A percentile compares a stretch with the other conserved stretches of the same genome.
Conservation (phyloP, 495 filamentous ascomycete species). For the Aspergillus saccharolyticus region DNA sequence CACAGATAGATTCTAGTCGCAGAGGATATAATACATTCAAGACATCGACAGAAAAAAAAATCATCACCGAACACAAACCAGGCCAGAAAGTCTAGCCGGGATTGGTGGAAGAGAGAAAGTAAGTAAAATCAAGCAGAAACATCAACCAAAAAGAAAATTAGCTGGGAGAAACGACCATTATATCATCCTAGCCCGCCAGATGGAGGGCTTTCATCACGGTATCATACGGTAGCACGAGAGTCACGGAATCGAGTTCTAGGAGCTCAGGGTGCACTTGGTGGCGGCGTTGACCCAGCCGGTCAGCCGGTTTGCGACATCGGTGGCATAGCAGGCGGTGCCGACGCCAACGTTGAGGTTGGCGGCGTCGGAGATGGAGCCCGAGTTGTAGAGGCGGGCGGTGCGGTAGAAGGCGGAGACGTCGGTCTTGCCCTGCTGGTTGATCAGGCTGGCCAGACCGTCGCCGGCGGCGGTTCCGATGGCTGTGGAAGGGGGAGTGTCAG, state of each 20-base stretch:
- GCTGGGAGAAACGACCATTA: not conserved
- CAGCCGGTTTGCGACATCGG: slow-evolving; percentile 37
- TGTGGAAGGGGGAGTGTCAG: not conserved
- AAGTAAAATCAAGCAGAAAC: not conserved
- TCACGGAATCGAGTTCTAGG: not conserved
- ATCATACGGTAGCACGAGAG: not conserved
- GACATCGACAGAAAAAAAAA: not conserved
- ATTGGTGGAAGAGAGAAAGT: not conserved
- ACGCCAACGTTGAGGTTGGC: slow-evolving; percentile 21
- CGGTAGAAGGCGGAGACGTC: slow-evolving; percentile 42
- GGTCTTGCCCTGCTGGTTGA: slow-evolving; percentile 23
- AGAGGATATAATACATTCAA: not conserved
- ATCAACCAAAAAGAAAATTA: no score
- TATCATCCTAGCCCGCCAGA: not conserved
- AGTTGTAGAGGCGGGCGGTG: slow-evolving; percentile 54
- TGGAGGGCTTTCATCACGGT: not conserved
- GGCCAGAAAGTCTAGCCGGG: not conserved
- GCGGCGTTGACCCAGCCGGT: slow-evolving; percentile 39
- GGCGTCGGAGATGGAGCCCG: slow-evolving; percentile 36
- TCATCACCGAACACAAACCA: not conserved
- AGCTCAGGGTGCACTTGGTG: slow-evolving; percentile 16
- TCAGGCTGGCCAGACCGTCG: slow-evolving; percentile 38
- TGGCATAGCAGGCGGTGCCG: slow-evolving; percentile 53
- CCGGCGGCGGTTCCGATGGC: slow-evolving; percentile 17
- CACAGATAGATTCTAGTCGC: not conserved